Conservation (phyloP, 768 basidiomycete species). For the Calocybe cyanea region DNA sequence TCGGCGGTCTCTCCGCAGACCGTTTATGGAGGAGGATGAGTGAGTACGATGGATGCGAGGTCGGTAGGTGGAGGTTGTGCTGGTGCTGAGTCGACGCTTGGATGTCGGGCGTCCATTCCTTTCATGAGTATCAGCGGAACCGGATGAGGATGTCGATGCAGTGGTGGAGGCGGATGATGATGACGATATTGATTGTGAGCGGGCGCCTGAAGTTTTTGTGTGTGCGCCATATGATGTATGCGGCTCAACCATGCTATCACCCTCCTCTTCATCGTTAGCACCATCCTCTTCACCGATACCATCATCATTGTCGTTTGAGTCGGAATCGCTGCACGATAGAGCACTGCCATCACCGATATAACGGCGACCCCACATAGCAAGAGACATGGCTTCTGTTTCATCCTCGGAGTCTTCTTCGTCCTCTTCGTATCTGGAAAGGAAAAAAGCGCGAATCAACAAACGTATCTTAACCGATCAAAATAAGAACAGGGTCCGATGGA, state of each 20-base stretch:
- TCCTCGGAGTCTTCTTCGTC: slow-evolving; percentile 58
- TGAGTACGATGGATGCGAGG: slow-evolving; percentile 20
- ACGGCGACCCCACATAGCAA: slow-evolving; percentile 21
- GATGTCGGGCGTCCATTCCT: slow-evolving; percentile 15
- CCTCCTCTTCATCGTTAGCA: slow-evolving; percentile 26
- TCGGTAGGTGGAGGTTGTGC: slow-evolving; percentile 22
- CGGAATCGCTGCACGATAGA: slow-evolving; percentile 36
- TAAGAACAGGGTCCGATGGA: background rate
- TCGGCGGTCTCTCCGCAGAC: slow-evolving; percentile 15
- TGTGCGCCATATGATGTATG: slow-evolving; percentile 25
- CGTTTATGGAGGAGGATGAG: slow-evolving; percentile 30
- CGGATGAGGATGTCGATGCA: slow-evolving; percentile 22
- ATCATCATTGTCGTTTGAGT: slow-evolving; percentile 31
- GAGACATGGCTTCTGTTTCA: slow-evolving; percentile 27
- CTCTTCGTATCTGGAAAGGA: slow-evolving; percentile 54
- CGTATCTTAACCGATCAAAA: background rate
- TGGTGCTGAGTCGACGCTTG: slow-evolving; percentile 17
- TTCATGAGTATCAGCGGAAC: slow-evolving; percentile 22
- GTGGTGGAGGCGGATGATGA: slow-evolving; percentile 38
- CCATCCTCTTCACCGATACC: slow-evolving; percentile 27
- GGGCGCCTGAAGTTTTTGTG: slow-evolving; percentile 19
- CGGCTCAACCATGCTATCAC: slow-evolving; percentile 63
- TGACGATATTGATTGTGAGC: slow-evolving; percentile 44
- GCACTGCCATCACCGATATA: slow-evolving; percentile 19
- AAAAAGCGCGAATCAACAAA: background rate